Evolutionary conservation across 345 rosid genomes (phyloP), one percentile per base, ranked within the genome.

Genomic region (Cochlearia excelsa): DNA sequence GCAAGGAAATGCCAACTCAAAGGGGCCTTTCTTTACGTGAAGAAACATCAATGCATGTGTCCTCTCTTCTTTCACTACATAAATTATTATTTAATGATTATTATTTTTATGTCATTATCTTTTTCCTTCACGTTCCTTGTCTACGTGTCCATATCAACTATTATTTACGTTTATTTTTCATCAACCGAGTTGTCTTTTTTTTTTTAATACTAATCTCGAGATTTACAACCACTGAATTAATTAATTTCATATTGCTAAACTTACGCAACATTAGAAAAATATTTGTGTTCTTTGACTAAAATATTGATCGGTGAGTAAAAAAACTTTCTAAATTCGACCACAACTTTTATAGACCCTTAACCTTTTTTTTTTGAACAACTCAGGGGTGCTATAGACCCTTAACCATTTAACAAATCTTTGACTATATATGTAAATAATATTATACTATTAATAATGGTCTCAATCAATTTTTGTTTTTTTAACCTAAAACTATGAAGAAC

Each of bases 1-100:
- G 81, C 74, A 72, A 81, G 95, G 89, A 78, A 81, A 74, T 69
- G 76, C 76, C 81, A 74, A 68, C 80, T 62, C 74, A 46, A 68
- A 61, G 73, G 23, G 23, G 57, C 67, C 51, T 68, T 68, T 68
- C 57, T 68, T 61, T 68, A 68, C 73, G 73, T 68, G 73, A 61
- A 68, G 73, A 69, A 61, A 62, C 74, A 69, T 69, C 63, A 62
- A 69, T 69, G 74, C 68, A 69, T 62, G 74, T 69, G 74, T 69
- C 68, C 57, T 47, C 68, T 34, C 23, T 16, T 16, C 23, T 16
- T 16, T 16, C 23, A 16, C 23, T 16, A 16, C 23, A 16, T 16
- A 16, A 16, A 16, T 16, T 16, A 16, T 16, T 16, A 16, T 16
- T 16, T 16, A 16, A 16, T 16, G 23, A 16, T 16, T 16, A 16